Evolutionary conservation across 75 land plant species (phyloP).

Genomic region (Picea glauca): DNA sequence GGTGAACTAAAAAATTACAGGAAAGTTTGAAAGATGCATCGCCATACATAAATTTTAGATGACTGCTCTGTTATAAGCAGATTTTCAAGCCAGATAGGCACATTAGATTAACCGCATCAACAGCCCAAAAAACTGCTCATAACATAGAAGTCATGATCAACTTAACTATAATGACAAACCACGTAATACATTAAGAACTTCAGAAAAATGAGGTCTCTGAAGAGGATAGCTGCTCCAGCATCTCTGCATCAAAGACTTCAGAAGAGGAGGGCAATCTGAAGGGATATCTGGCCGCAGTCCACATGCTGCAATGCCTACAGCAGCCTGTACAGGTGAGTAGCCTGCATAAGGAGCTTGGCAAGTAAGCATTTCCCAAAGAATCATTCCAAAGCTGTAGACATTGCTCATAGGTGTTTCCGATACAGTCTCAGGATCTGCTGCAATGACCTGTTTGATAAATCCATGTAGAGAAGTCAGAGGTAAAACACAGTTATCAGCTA

Average conservation of each 20-base stretch:
- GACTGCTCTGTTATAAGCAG: conserved; percentile 12
- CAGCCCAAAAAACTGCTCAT: conserved; percentile 7
- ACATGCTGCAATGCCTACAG: conserved; percentile 82
- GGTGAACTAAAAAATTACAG: not conserved
- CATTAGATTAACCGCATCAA: not conserved
- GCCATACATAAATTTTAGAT: not conserved
- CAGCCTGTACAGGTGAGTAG: conserved; percentile 83
- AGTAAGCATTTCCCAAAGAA: conserved; percentile 84
- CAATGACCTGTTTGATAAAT: conserved; percentile 45
- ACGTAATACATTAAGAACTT: conserved; percentile 47
- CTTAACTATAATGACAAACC: conserved; percentile 3
- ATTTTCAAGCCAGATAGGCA: conserved; percentile 8
- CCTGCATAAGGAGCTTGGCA: conserved; percentile 69
- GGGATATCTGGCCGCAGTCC: conserved; percentile 86
- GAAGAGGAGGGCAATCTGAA: conserved; percentile 51
- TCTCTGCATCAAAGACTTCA: conserved; percentile 58
- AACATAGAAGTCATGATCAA: not conserved
- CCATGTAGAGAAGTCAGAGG: not conserved
- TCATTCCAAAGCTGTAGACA: conserved; percentile 80
- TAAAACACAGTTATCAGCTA: not conserved
- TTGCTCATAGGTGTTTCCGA: conserved; percentile 78
- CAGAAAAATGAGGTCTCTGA: conserved; percentile 73
- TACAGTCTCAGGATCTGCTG: conserved; percentile 71
- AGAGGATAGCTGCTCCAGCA: conserved; percentile 77
- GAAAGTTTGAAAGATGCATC: not conserved